Conservation (phyloP, 2,329 filamentous ascomycete species). For the Colletotrichum noveboracense region DNA sequence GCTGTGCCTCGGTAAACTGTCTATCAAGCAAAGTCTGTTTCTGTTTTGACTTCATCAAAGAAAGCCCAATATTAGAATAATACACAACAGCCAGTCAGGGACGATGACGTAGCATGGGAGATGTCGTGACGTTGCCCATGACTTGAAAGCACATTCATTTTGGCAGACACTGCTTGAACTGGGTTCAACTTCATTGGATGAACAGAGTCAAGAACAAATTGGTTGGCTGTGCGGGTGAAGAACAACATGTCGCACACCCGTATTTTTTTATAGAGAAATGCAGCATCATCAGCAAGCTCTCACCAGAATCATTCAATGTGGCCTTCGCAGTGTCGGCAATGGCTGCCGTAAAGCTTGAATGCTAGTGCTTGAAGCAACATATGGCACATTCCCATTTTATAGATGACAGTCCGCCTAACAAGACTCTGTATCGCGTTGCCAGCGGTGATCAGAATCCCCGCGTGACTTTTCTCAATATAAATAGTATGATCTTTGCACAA, state of each 20-base stretch:
- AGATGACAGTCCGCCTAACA: background rate
- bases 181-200: fast-evolving
- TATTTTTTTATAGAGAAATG: background rate
- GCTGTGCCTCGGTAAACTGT: background rate
- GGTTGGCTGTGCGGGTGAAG: background rate
- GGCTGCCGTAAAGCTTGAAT: background rate
- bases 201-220: background rate
- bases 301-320: background rate
- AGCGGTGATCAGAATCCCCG: background rate
- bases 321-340: background rate
- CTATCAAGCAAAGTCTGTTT: fast-evolving
- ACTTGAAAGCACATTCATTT: fast-evolving
- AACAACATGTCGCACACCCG: fast-evolving
- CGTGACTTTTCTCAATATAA: background rate
- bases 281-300: background rate
- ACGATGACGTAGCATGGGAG: fast-evolving
- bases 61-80: background rate
- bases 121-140: fast-evolving
- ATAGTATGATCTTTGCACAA: background rate
- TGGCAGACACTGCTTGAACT: background rate
- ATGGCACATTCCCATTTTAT: background rate
- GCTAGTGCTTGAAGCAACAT: background rate
- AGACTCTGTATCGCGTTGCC: background rate
- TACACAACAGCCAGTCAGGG: background rate
- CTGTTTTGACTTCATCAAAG: background rate